phyloP scores from a whole-genome alignment of 164 flowering plant species.

The Umbilicus rupestris region DNA sequence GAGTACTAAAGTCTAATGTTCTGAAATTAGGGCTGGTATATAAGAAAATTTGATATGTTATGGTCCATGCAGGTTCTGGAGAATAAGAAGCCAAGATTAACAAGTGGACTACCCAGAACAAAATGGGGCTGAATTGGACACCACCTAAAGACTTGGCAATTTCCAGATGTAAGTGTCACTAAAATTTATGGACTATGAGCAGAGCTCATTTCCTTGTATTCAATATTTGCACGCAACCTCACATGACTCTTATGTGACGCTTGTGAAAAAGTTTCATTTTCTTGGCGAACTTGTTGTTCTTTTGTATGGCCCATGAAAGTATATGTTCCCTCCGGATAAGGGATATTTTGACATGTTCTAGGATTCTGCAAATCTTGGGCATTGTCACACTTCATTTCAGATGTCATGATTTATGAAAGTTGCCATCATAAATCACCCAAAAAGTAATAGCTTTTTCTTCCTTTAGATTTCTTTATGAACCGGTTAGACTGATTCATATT shows the following conservation, averaged over 20 bases:
- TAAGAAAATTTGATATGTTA: neutral
- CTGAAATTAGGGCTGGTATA: neutral
- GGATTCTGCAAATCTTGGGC: constrained; percentile 6
- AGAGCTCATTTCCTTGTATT: neutral
- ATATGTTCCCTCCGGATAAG: constrained; percentile 8
- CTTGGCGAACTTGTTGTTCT: neutral
- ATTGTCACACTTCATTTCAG: constrained; percentile 4
- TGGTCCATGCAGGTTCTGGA: neutral
- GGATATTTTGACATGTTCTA: neutral
- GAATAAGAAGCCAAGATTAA: neutral
- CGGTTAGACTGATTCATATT: too few relatives aligned
- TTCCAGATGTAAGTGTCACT: neutral
- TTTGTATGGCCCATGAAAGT: constrained; percentile 1
- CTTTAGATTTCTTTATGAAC: too few relatives aligned
- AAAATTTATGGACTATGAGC: neutral
- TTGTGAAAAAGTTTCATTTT: constrained; percentile 2
- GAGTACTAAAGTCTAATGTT: neutral
- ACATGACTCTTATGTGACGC: neutral
- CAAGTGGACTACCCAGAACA: neutral
- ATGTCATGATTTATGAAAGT: constrained; percentile 1
- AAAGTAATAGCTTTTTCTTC: neutral
- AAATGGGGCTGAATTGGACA: neutral
- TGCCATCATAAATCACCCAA: neutral
- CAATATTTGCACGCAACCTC: constrained; percentile 7
- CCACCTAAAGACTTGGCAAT: neutral